These are phyloP conservation scores for Boletus rubescentipes DNA, from an alignment of 768 basidiomycete species.

Conservation along the genomic window DNA sequence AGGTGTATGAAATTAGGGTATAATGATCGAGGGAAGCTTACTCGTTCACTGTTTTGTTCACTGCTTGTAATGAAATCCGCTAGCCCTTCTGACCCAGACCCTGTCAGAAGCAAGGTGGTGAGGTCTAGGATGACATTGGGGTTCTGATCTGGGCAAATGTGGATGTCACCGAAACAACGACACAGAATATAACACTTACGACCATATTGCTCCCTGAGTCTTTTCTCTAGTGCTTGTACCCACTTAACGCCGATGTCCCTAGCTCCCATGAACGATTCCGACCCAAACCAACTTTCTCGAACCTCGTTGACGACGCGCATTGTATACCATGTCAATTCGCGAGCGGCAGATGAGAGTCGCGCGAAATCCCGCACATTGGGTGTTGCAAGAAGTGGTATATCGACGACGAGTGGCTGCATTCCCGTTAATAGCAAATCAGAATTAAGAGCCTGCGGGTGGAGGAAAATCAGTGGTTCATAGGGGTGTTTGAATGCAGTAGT, in stretches of 20 bases:
- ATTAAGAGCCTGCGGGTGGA: conserved; percentile 39
- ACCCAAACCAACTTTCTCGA: conserved; percentile 71
- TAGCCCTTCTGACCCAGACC: conserved; percentile 68
- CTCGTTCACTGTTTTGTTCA: conserved; percentile 82
- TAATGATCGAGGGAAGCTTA: conserved; percentile 33
- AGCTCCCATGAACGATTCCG: conserved; percentile 62
- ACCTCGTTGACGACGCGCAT: conserved; percentile 73
- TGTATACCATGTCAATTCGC: conserved; percentile 71
- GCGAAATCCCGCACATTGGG: conserved; percentile 68
- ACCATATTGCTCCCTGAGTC: conserved; percentile 64
- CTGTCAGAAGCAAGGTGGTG: conserved; percentile 67
- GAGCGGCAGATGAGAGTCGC: conserved; percentile 62
- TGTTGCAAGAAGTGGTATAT: conserved; percentile 56
- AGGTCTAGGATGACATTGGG: conserved; percentile 69
- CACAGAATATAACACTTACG: conserved; percentile 43
- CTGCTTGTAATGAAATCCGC: conserved; percentile 73
- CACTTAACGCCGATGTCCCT: conserved; percentile 73
- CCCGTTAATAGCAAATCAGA: conserved; percentile 27
- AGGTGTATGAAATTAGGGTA: conserved; percentile 21
- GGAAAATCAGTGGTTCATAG: conserved; percentile 46
- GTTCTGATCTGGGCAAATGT: conserved; percentile 47
- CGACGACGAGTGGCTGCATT: conserved; percentile 44
- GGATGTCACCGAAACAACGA: conserved; percentile 8
- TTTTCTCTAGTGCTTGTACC: conserved; percentile 62
- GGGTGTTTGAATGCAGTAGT: conserved; percentile 43